Evolutionary conservation across 179 eudicot genomes (phyloP), one percentile per base, ranked within the genome.

Genomic region (Spinacia oleracea): DNA sequence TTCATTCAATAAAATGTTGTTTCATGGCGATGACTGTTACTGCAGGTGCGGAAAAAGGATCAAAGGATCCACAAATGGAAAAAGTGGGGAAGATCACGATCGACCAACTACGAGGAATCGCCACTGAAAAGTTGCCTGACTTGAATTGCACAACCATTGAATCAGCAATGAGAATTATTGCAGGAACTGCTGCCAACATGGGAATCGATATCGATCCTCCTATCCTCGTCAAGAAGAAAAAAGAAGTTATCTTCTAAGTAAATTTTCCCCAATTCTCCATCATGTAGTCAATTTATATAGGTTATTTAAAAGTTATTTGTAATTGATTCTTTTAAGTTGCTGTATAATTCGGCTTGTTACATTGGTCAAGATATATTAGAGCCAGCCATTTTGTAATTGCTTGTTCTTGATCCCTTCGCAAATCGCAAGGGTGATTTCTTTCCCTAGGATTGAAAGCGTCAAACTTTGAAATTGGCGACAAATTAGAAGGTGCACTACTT

Each of bases 121-220:
- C 99, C 34, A 85, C 72, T 15, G 99, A 96, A 79, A 96, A 96
- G 84, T 83, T 96, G 75, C 98, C 99, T 12, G 99, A 96, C 84
- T 82, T 96, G 86, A 96, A 96, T 77, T 96, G 97, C 86, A 45
- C 94, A 18, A 89, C 66, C 48, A 70, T 96, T 20, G 99, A 96
- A 83, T 92, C 99, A 0, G 99, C 99, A 31, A 96, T 96, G 99
- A 90, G 98, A 82, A 96, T 91, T 27, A 92, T 96, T 76, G 99
- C 98, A 50, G 99, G 99, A 50, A 96, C 99, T 34, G 99, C 99
- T 31, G 97, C 98, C 25, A 96, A 96, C 78, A 96, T 96, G 99
- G 99, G 99, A 31, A 90, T 96, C 16, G 98, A 96, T 55, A 72
- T 96, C 40, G 98, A 96, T 50, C 99, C 98, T 48, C 98, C 99